phyloP scores from a whole-genome alignment of 345 rosid species.

The Ceriops tagal region DNA sequence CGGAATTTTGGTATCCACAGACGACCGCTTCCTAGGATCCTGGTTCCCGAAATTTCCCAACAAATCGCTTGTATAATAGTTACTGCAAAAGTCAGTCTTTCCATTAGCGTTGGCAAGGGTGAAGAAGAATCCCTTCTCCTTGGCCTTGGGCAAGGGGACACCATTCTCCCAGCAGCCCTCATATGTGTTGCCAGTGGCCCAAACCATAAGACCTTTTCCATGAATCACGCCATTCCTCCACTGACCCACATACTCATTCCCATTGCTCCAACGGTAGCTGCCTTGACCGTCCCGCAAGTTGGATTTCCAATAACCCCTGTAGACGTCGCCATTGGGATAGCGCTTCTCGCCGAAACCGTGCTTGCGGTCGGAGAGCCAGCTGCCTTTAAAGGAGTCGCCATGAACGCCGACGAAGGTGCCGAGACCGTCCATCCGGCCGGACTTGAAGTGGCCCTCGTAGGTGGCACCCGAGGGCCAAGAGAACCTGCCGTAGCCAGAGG shows the following conservation, averaged over 20 bases:
- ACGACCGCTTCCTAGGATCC: slow-evolving; percentile 19
- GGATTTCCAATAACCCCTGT: slow-evolving; percentile 53
- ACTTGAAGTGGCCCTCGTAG: slow-evolving; percentile 62
- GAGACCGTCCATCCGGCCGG: slow-evolving; percentile 58
- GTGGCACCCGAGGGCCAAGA: slow-evolving; percentile 78
- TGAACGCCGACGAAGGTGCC: slow-evolving; percentile 61
- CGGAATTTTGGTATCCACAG: slow-evolving; percentile 41
- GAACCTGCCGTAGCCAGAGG: slow-evolving; percentile 58
- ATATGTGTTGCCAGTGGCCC: slow-evolving; percentile 56
- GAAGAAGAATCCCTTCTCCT: slow-evolving; percentile 17
- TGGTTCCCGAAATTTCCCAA: background rate
- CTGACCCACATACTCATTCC: slow-evolving; percentile 53
- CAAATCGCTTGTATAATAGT: slow-evolving; percentile 11
- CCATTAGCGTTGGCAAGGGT: slow-evolving; percentile 31
- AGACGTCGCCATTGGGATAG: slow-evolving; percentile 55
- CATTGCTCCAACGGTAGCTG: slow-evolving; percentile 59
- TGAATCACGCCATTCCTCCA: slow-evolving; percentile 58
- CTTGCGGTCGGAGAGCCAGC: slow-evolving; percentile 52
- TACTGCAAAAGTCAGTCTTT: slow-evolving; percentile 14
- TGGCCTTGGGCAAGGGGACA: slow-evolving; percentile 57
- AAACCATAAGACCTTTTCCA: slow-evolving; percentile 51
- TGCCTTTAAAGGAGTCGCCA: slow-evolving; percentile 59
- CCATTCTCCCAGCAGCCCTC: slow-evolving; percentile 69
- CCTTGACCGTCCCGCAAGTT: slow-evolving; percentile 66
- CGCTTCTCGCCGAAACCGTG: slow-evolving; percentile 60